phyloP scores from a whole-genome alignment of 129 eudicot species.

The Deinandra increscens region DNA sequence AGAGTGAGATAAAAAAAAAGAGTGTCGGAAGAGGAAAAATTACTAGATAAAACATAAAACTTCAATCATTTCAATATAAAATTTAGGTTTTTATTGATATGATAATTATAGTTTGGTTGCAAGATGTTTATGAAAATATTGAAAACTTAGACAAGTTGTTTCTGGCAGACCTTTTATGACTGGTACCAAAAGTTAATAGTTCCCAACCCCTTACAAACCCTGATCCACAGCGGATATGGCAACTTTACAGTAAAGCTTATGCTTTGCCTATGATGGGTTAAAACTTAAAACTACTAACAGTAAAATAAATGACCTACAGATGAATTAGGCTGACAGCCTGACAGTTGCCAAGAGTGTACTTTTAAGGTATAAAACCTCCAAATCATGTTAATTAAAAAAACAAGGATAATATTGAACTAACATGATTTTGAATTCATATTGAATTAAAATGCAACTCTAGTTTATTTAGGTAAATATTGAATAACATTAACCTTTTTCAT shows the following conservation, averaged over 20 bases:
- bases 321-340: background rate
- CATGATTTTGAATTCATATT: background rate
- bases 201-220: background rate
- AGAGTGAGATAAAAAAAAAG: too few species aligned
- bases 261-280: too few species aligned
- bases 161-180: background rate
- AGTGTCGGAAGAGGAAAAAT: background rate
- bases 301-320: background rate
- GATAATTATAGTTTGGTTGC: too few species aligned
- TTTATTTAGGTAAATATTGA: background rate
- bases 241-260: background rate
- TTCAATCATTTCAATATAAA: background rate
- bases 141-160: background rate
- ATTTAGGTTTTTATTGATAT: too few species aligned
- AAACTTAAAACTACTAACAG: background rate
- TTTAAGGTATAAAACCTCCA: background rate
- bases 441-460: background rate
- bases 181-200: background rate
- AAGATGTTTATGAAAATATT: background rate
- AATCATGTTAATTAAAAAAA: too few species aligned
- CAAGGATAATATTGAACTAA: background rate
- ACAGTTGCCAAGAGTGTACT: background rate
- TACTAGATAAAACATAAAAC: background rate
- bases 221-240: background rate
- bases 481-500: background rate